Percentiles rank a stretch among this genome's conserved stretches.
phyloP scores from a whole-genome alignment of 2,329 filamentous ascomycete species.

The Penicillium nordicum region DNA sequence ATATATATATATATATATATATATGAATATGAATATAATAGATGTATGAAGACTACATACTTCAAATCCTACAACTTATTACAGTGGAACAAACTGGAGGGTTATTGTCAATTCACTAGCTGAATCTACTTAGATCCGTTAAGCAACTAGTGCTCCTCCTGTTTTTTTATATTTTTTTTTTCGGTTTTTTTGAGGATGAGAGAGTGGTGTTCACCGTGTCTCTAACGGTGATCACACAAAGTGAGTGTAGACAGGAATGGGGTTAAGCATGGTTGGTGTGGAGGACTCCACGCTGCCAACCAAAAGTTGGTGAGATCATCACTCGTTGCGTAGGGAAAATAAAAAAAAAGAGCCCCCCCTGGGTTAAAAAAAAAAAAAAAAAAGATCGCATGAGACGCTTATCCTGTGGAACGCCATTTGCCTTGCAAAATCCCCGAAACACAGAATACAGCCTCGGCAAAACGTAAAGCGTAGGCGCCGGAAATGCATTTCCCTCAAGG shows the following conservation, averaged over 20 bases:
- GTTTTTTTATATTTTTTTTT: conserved; percentile 22
- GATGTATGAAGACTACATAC: neutral
- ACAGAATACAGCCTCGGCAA: conserved; percentile 5
- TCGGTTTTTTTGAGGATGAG: conserved; percentile 5
- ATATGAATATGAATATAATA: neutral
- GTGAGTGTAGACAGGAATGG: neutral
- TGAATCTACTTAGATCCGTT: conserved; percentile 12
- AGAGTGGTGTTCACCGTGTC: neutral
- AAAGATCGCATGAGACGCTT: neutral
- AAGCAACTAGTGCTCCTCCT: conserved; percentile 28
- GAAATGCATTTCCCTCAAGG: conserved; percentile 15
- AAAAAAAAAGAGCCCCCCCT: neutral
- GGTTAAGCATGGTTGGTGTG: neutral
- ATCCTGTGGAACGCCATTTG: conserved; percentile 18
- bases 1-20: neutral
- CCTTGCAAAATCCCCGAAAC: conserved; percentile 14
- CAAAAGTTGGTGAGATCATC: conserved; percentile 1
- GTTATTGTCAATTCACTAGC: conserved; percentile 32
- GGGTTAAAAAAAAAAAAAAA: conserved; percentile 5
- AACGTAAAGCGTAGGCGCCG: conserved; percentile 12
- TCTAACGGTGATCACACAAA: neutral
- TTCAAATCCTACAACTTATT: neutral
- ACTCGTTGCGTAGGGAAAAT: conserved; percentile 1
- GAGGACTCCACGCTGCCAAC: neutral
- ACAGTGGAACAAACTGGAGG: conserved; percentile 17